These are phyloP conservation scores for Xylariomycetidae sp. DNA, from an alignment of 2,329 filamentous ascomycete species.

Conservation along the genomic window DNA sequence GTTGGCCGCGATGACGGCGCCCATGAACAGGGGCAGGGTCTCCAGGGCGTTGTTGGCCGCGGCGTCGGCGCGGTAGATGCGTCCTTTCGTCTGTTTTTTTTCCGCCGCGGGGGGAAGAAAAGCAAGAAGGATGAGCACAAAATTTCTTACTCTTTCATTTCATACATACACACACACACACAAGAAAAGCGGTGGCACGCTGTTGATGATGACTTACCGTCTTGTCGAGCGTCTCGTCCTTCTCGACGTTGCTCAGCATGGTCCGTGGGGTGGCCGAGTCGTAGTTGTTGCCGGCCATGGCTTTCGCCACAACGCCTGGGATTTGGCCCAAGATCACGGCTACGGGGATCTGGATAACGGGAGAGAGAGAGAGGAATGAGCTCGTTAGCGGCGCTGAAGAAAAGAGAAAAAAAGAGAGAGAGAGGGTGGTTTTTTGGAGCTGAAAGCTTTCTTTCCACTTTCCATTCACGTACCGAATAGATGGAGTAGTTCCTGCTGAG, in stretches of 20 bases:
- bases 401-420: neutral
- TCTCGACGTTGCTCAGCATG: slow-evolving; percentile 10
- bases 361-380: neutral
- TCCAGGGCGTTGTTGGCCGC: slow-evolving; percentile 17
- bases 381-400: neutral
- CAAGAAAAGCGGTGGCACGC: neutral
- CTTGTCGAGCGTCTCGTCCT: slow-evolving; percentile 13
- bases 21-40: slow-evolving; percentile 14
- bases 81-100: slow-evolving; percentile 14
- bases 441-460: neutral
- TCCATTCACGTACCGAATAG: slow-evolving; percentile 17
- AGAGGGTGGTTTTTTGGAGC: neutral
- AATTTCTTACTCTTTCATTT: no score
- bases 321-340: slow-evolving; percentile 11
- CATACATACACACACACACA: neutral
- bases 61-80: slow-evolving; percentile 15
- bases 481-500: slow-evolving; percentile 19
- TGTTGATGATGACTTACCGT: slow-evolving; percentile 8
- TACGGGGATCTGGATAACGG: slow-evolving; percentile 11
- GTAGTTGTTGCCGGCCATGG: slow-evolving; percentile 5
- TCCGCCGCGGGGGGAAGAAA: neutral
- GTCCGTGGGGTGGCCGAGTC: slow-evolving; percentile 12
- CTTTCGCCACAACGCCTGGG: slow-evolving; percentile 10
- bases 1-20: slow-evolving; percentile 41
- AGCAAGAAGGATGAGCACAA: neutral